Percentiles rank a stretch among this genome's conserved stretches.
phyloP scores from a whole-genome alignment of 2,329 filamentous ascomycete species.

The Zymoseptoria pseudotritici region DNA sequence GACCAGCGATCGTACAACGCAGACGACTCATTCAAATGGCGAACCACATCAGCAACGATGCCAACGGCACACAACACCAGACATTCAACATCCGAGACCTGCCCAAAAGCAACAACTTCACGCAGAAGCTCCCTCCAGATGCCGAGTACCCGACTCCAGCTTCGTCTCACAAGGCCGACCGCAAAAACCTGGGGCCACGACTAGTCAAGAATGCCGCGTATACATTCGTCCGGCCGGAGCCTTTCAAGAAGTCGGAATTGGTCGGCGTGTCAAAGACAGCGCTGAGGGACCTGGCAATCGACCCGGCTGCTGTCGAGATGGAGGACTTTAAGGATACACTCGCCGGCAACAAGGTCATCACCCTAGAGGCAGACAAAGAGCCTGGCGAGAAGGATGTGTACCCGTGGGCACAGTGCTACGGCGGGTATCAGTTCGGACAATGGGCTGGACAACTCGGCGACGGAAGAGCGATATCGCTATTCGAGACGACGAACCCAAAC shows the following conservation, averaged over 20 bases:
- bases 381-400: slow-evolving; percentile 67
- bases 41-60: slow-evolving; percentile 33
- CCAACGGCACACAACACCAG: slow-evolving; percentile 19
- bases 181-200: slow-evolving; percentile 68
- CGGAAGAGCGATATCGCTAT: slow-evolving; percentile 86
- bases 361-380: slow-evolving; percentile 53
- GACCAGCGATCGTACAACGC: slow-evolving; percentile 13
- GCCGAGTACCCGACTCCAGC: slow-evolving; percentile 70
- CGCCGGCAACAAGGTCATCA: slow-evolving; percentile 74
- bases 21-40: slow-evolving; percentile 38
- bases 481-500: slow-evolving; percentile 71
- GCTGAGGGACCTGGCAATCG: slow-evolving; percentile 72
- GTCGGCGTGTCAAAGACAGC: slow-evolving; percentile 73
- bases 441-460: slow-evolving; percentile 97
- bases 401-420: slow-evolving; percentile 98
- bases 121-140: slow-evolving; percentile 65
- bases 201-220: slow-evolving; percentile 79
- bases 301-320: slow-evolving; percentile 57
- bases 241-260: slow-evolving; percentile 64
- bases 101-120: slow-evolving; percentile 59
- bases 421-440: slow-evolving; percentile 63
- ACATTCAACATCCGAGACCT: slow-evolving; percentile 42
- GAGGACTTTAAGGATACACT: slow-evolving; percentile 71
- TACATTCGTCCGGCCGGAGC: slow-evolving; percentile 81
- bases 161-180: slow-evolving; percentile 71